These are phyloP conservation scores for Oxyria digyna DNA, from an alignment of 148 eudicot genomes.

Conservation along the genomic window DNA sequence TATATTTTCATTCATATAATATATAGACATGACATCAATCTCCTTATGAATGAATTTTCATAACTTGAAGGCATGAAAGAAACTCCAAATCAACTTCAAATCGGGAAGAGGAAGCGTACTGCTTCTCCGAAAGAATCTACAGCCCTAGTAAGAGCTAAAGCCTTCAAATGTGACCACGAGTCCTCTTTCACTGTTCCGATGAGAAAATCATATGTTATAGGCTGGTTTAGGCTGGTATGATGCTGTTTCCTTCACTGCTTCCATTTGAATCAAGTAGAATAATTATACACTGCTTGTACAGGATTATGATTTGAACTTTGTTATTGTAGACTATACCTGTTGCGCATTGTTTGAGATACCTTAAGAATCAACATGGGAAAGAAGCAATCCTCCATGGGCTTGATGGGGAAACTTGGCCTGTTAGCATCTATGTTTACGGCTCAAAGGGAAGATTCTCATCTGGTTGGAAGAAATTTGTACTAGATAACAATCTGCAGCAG, in stretches of 20 bases:
- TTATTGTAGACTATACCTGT: constrained; percentile 9
- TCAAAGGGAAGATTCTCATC: not conserved
- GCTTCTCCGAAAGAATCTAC: not conserved
- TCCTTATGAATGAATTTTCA: too few species aligned
- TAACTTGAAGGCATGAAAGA: not conserved
- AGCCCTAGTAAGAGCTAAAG: not conserved
- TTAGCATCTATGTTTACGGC: not conserved
- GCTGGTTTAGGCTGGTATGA: not conserved
- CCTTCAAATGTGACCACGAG: not conserved
- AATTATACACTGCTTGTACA: not conserved
- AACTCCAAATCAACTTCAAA: not conserved
- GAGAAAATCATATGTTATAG: not conserved
- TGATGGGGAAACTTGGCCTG: constrained; percentile 4
- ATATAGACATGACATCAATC: too few species aligned
- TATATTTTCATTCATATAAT: too few species aligned
- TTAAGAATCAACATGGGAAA: not conserved
- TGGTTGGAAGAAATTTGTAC: constrained; percentile 9
- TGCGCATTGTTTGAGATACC: not conserved
- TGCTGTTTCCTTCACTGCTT: not conserved
- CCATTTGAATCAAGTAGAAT: too few species aligned
- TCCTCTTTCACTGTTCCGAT: not conserved
- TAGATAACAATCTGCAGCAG: constrained; percentile 2
- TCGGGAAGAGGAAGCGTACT: not conserved
- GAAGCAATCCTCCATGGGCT: not conserved
- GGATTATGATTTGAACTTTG: not conserved